Percentiles rank a stretch among this genome's conserved stretches.
These are phyloP conservation scores for Rhizopus stolonifer DNA, from an alignment of 371 early-diverging fungal species.

Conservation along the genomic window DNA sequence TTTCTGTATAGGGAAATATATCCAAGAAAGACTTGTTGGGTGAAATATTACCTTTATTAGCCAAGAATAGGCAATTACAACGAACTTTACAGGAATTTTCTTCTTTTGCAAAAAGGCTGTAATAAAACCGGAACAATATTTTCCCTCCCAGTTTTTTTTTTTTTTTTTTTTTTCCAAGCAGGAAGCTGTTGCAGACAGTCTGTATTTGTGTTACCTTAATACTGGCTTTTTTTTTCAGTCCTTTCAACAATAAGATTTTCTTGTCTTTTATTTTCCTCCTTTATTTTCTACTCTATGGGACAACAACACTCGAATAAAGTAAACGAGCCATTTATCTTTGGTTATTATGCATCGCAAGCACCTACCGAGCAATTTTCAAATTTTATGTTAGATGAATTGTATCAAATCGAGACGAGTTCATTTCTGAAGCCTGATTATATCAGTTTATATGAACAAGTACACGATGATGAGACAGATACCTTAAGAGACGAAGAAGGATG, in stretches of 20 bases:
- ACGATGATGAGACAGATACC: slow-evolving; percentile 11
- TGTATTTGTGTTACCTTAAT: slow-evolving; percentile 12
- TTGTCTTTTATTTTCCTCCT: not conserved
- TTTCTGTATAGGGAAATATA: slow-evolving; percentile 18
- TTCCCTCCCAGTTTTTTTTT: not conserved
- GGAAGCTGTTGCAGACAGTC: slow-evolving; percentile 18
- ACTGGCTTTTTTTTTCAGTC: slow-evolving; percentile 2
- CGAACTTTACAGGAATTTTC: slow-evolving; percentile 42
- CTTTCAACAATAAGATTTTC: slow-evolving; percentile 12
- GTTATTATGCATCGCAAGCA: slow-evolving; percentile 29
- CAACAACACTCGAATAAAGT: slow-evolving; percentile 37
- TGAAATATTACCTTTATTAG: slow-evolving; percentile 33
- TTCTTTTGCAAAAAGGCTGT: slow-evolving; percentile 2
- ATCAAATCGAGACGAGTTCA: slow-evolving; percentile 35
- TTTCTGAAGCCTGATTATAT: slow-evolving; percentile 31
- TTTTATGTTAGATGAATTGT: slow-evolving; percentile 35
- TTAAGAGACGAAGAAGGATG: slow-evolving; percentile 25
- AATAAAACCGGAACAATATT: not conserved
- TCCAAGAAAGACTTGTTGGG: slow-evolving; percentile 51
- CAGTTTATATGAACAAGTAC: not conserved
- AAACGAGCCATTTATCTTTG: slow-evolving; percentile 38
- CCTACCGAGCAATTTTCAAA: slow-evolving; percentile 15
- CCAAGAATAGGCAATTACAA: slow-evolving; percentile 50
- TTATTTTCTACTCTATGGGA: slow-evolving; percentile 5
- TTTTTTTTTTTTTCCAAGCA: slow-evolving; percentile 7